phyloP scores from a whole-genome alignment of 179 eudicot genomes.

The Carnegiea gigantea region DNA sequence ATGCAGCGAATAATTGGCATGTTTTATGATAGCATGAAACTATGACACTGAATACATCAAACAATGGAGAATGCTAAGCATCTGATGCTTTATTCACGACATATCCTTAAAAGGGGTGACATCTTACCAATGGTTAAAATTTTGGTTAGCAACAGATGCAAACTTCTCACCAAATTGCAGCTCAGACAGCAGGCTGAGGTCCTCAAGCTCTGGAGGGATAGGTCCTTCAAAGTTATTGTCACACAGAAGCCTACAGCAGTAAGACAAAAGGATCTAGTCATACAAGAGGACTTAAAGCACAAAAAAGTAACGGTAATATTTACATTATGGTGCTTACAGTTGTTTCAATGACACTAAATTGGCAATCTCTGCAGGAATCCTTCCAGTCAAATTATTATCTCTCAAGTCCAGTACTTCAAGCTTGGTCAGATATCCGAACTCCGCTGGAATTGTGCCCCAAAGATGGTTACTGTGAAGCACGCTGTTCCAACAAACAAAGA shows the following conservation, averaged over 20 bases:
- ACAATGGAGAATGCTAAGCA: neutral
- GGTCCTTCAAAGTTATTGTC: slow-evolving; percentile 64
- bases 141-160: slow-evolving; percentile 45
- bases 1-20: neutral
- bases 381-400: slow-evolving; percentile 63
- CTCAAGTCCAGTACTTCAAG: slow-evolving; percentile 85
- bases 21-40: neutral
- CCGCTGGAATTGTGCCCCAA: slow-evolving; percentile 65
- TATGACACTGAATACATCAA: neutral
- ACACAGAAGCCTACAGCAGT: slow-evolving; percentile 57
- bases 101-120: neutral
- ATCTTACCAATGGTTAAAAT: slow-evolving; percentile 59
- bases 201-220: slow-evolving; percentile 51
- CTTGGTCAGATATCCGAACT: slow-evolving; percentile 51
- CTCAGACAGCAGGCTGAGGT: slow-evolving; percentile 52
- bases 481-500: slow-evolving; percentile 41
- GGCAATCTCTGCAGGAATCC: slow-evolving; percentile 63
- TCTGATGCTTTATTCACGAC: slow-evolving; percentile 2
- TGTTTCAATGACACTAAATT: slow-evolving; percentile 49
- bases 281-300: neutral
- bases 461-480: slow-evolving; percentile 61
- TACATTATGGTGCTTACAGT: slow-evolving; percentile 53
- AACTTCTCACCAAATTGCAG: slow-evolving; percentile 58
- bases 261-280: slow-evolving; percentile 11
- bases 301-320: neutral